Conservation (phyloP, 2,329 filamentous ascomycete genomes). For the Alternaria conjuncta region DNA sequence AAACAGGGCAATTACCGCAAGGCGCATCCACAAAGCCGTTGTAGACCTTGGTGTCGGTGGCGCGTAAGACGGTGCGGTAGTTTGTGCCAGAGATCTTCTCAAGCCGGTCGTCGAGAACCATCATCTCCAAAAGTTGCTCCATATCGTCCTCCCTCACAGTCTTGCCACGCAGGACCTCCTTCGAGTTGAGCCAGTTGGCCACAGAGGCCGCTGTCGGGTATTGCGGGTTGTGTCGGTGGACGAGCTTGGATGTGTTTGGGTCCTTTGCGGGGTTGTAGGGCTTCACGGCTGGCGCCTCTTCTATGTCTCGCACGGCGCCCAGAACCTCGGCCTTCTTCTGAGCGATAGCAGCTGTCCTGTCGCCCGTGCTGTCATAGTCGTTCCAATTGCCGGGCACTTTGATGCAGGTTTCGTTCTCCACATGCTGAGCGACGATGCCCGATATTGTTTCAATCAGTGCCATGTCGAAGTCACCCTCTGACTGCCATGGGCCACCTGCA, state of each 20-base stretch:
- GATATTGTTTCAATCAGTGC: conserved; percentile 83
- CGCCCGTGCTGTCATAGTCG: conserved; percentile 47
- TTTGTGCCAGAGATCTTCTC: conserved; percentile 64
- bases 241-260: conserved; percentile 28
- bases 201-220: conserved; percentile 85
- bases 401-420: conserved; percentile 76
- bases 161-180: conserved; percentile 74
- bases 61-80: conserved; percentile 56
- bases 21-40: conserved; percentile 88
- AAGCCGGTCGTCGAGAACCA: conserved; percentile 85
- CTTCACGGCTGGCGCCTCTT: conserved; percentile 36
- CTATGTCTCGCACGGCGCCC: conserved; percentile 37
- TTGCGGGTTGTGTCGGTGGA: conserved; percentile 70
- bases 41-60: conserved; percentile 54
- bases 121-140: conserved; percentile 82
- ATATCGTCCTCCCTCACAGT: conserved; percentile 71
- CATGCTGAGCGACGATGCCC: conserved; percentile 73
- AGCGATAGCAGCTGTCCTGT: conserved; percentile 40
- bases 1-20: conserved; percentile 91
- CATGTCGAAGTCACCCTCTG: conserved; percentile 86
- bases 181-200: conserved; percentile 73
- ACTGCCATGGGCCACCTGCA: conserved; percentile 94
- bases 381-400: conserved; percentile 54
- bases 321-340: conserved; percentile 47
- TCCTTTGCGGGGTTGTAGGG: conserved; percentile 33